Evolutionary conservation across 179 eudicot species (phyloP).

Genomic region (Beta lomatogona): DNA sequence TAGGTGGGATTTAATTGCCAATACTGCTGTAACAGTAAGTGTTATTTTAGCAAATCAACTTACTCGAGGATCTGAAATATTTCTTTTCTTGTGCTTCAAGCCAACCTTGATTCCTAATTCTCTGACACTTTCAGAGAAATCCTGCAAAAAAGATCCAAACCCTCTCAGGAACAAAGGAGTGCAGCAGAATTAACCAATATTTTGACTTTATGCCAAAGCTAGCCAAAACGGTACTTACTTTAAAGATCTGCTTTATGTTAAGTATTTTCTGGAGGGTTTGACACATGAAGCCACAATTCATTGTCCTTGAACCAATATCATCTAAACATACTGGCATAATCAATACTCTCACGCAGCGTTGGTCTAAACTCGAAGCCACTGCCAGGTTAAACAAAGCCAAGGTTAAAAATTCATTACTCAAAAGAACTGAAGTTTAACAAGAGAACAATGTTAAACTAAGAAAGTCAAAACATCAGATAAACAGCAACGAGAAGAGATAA

Average conservation of each 20-base stretch:
- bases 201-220: background rate
- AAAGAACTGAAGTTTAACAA: constrained; percentile 4
- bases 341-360: constrained; percentile 94
- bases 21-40: too few species aligned
- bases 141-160: constrained; percentile 56
- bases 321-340: constrained; percentile 93
- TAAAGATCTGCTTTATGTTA: constrained; percentile 83
- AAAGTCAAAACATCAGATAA: background rate
- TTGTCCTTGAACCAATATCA: constrained; percentile 77
- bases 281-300: constrained; percentile 88
- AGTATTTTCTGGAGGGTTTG: constrained; percentile 97
- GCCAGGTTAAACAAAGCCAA: constrained; percentile 25
- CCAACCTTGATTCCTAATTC: constrained; percentile 80
- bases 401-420: constrained; percentile 8
- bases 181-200: constrained; percentile 15
- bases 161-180: constrained; percentile 18
- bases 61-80: constrained; percentile 93
- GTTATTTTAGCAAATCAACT: constrained; percentile 36
- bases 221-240: constrained; percentile 40
- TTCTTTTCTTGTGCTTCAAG: constrained; percentile 95
- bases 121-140: constrained; percentile 70
- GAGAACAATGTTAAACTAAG: background rate
- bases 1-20: background rate
- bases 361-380: constrained; percentile 98
- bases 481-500: constrained; percentile 2